Evolutionary conservation across 169 alveolate species (phyloP), one percentile per base, ranked within the genome.

Genomic region (Nephromyces sp.): DNA sequence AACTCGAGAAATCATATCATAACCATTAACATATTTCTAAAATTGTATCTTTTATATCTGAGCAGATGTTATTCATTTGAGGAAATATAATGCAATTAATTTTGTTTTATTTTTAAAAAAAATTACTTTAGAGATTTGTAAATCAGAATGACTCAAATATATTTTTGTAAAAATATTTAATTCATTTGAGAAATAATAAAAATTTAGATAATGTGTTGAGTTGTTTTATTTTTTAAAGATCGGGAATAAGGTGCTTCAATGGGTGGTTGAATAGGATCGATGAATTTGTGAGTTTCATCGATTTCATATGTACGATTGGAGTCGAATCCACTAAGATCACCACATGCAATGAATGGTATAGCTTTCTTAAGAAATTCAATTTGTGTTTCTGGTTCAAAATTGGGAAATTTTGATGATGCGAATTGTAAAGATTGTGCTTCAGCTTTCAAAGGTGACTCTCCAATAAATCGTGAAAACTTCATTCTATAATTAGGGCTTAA

Each of bases 271-370:
- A 61, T 33, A 3, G 83, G 83, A 2, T 72, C 69, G 61, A 24
- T 31, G 32, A 69, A 61, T 68, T 31, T 71, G 32, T 73, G 64
- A 3, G 69, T 8, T 27, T 21, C 32, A 21, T 21, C 32, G 28
- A 24, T 1, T 25, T 64, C 6, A 62, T 72, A 78, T 31, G 66
- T 72, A 6, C 79, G 61, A 27, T 78, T 80, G 0, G 84, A 68
- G 63, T 78, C 84, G 53, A 22, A 62, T 30, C 77, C 72, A 6
- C 52, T 6, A 43, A 72, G 63, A 29, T 78, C 84, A 0, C 84
- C 80, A 22, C 84, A 78, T 24, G 77, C 68, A 0, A 78, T 52
- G 22, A 78, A 78, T 6, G 84, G 84, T n/a, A 72, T 73, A 4
- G 72, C 69, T n/a, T 66, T 29, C 35, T 69, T 72, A 53, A 52